Evolutionary conservation across 345 rosid genomes (phyloP).

Genomic region (Syzygium grande): DNA sequence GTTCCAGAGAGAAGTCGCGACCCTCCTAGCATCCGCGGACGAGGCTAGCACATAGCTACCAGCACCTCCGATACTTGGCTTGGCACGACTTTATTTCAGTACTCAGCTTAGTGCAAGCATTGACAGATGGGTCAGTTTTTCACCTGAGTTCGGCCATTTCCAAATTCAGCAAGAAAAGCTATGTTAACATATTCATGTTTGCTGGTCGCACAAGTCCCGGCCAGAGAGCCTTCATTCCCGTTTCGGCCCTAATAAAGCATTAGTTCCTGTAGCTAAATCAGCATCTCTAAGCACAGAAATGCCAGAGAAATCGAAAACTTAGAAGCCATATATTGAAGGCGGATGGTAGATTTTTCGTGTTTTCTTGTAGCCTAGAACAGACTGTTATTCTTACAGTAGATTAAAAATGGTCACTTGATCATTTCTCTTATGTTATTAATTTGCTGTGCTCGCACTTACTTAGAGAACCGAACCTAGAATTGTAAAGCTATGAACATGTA

Average conservation of each 20-base stretch:
- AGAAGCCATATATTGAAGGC: too few species aligned
- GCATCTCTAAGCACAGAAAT: not conserved
- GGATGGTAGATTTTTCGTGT: not conserved
- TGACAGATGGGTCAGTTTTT: slow-evolving; percentile 28
- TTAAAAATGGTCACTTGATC: too few species aligned
- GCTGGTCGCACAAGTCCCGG: slow-evolving; percentile 36
- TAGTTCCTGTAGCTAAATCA: not conserved
- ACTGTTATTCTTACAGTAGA: too few species aligned
- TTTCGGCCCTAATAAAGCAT: slow-evolving; percentile 44
- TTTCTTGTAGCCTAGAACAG: too few species aligned
- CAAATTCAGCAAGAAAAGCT: slow-evolving; percentile 48
- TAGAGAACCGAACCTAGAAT: not conserved
- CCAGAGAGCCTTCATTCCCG: slow-evolving; percentile 42
- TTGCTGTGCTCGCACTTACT: not conserved
- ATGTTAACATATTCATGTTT: slow-evolving; percentile 36
- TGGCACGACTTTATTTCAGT: slow-evolving; percentile 29
- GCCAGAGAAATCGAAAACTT: too few species aligned
- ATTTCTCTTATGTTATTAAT: not conserved
- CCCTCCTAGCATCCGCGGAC: slow-evolving; percentile 22
- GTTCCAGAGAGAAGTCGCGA: slow-evolving; percentile 7
- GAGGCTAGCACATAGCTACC: slow-evolving; percentile 36
- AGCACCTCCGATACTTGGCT: slow-evolving; percentile 25
- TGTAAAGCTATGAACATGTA: not conserved
- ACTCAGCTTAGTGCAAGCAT: slow-evolving; percentile 22
- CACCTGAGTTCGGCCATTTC: slow-evolving; percentile 35